Percentiles rank a stretch among this genome's conserved stretches.
These are phyloP conservation scores for Atkinsonella hypoxylon DNA, from an alignment of 2,329 filamentous ascomycete genomes.

Conservation along the genomic window DNA sequence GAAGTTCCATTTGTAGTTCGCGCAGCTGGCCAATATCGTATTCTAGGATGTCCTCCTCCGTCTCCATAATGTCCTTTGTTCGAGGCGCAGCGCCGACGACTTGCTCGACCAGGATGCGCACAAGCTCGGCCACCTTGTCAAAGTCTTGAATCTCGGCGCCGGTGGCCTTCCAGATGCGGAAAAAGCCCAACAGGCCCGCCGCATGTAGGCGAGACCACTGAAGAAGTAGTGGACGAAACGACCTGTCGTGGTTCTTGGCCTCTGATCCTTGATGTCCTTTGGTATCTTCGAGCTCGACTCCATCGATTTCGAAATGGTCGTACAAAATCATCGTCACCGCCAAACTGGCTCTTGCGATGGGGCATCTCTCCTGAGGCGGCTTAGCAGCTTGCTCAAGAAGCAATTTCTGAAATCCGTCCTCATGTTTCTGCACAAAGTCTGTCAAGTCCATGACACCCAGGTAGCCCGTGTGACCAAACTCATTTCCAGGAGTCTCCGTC, in stretches of 20 bases:
- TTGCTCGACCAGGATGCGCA: constrained; percentile 81
- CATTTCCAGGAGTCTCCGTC: constrained; percentile 71
- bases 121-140: constrained; percentile 81
- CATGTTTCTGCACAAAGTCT: constrained; percentile 84
- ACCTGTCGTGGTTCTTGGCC: constrained; percentile 66
- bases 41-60: constrained; percentile 79
- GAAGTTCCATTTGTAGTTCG: constrained; percentile 82
- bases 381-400: constrained; percentile 77
- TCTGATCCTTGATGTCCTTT: constrained; percentile 67
- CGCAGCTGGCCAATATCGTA: constrained; percentile 71
- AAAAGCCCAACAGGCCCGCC: constrained; percentile 73
- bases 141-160: constrained; percentile 79
- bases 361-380: constrained; percentile 62
- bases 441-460: constrained; percentile 96
- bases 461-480: constrained; percentile 80
- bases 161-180: constrained; percentile 85
- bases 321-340: constrained; percentile 81
- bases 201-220: constrained; percentile 91
- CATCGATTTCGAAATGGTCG: constrained; percentile 91
- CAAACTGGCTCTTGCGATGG: constrained; percentile 75
- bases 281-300: constrained; percentile 64
- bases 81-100: constrained; percentile 73
- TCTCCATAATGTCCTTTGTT: constrained; percentile 71
- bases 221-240: constrained; percentile 77
- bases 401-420: constrained; percentile 86